Conservation (phyloP, 768 basidiomycete genomes). For the Erythrobasidium yunnanense region DNA sequence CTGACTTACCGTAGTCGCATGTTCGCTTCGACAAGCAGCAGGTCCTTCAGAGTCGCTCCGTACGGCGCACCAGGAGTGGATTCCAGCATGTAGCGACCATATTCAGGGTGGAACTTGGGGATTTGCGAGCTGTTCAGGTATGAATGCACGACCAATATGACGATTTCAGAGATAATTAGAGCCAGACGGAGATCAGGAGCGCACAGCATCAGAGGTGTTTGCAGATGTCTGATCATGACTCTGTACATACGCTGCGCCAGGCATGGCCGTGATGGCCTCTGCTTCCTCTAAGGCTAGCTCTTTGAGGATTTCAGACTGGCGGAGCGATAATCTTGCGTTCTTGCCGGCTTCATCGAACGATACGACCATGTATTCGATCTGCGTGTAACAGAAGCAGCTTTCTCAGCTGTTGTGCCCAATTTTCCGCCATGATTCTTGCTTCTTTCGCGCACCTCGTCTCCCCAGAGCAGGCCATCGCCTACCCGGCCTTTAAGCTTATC, state of each 20-base stretch:
- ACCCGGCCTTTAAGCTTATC: constrained; percentile 76
- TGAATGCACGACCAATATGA: no score
- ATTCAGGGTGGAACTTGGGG: constrained; percentile 94
- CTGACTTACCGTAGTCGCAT: constrained; percentile 74
- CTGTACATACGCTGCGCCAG: constrained; percentile 24
- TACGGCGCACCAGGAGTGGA: constrained; percentile 94
- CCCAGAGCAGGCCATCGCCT: constrained; percentile 91
- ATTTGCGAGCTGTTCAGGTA: constrained; percentile 50
- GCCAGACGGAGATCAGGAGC: no score
- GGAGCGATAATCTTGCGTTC: constrained; percentile 78
- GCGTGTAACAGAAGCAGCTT: constrained; percentile 24
- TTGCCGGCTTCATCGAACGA: constrained; percentile 65
- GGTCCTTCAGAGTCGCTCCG: constrained; percentile 70
- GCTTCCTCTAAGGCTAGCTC: constrained; percentile 51
- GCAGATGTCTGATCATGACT: no score
- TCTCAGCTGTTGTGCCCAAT: background rate
- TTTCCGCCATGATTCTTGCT: background rate
- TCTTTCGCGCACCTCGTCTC: constrained; percentile 67
- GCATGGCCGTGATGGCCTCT: constrained; percentile 41
- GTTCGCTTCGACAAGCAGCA: constrained; percentile 80
- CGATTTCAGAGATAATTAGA: no score
- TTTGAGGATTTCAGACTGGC: constrained; percentile 82
- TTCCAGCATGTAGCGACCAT: constrained; percentile 97
- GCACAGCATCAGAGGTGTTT: no score
- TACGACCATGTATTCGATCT: constrained; percentile 96